phyloP scores from a whole-genome alignment of 2,329 filamentous ascomycete species.

The Arthrobotrys musiformis region DNA sequence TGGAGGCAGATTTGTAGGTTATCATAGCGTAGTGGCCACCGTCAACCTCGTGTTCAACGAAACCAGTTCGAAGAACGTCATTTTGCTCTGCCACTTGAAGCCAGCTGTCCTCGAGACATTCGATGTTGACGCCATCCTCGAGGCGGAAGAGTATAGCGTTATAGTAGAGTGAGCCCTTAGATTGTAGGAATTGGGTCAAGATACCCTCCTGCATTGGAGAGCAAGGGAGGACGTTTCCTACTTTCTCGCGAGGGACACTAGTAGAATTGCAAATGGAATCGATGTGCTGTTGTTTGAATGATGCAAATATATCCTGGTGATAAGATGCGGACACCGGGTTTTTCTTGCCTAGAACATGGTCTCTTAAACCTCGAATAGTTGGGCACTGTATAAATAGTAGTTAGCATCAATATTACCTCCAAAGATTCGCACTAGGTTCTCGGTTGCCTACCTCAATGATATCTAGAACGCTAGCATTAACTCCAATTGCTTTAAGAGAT shows the following conservation, averaged over 20 bases:
- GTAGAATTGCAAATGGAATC: constrained; percentile 61
- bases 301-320: constrained; percentile 37
- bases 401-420: background rate
- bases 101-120: constrained; percentile 71
- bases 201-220: constrained; percentile 83
- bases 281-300: constrained; percentile 41
- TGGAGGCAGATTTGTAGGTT: constrained; percentile 65
- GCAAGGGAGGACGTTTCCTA: constrained; percentile 77
- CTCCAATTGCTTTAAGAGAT: constrained; percentile 71
- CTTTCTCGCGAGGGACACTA: constrained; percentile 59
- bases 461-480: constrained; percentile 74
- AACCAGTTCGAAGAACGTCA: constrained; percentile 80
- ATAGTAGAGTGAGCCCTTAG: constrained; percentile 76
- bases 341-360: constrained; percentile 34
- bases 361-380: constrained; percentile 39
- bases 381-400: constrained; percentile 25
- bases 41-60: constrained; percentile 71
- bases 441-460: constrained; percentile 71
- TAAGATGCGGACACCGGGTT: constrained; percentile 34
- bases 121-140: constrained; percentile 62
- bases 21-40: constrained; percentile 79
- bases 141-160: constrained; percentile 74
- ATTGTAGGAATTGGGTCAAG: constrained; percentile 77
- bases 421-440: background rate
- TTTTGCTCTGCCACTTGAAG: constrained; percentile 67